Evolutionary conservation across 129 eudicot genomes (phyloP).

Genomic region (Saposhnikovia divaricata): DNA sequence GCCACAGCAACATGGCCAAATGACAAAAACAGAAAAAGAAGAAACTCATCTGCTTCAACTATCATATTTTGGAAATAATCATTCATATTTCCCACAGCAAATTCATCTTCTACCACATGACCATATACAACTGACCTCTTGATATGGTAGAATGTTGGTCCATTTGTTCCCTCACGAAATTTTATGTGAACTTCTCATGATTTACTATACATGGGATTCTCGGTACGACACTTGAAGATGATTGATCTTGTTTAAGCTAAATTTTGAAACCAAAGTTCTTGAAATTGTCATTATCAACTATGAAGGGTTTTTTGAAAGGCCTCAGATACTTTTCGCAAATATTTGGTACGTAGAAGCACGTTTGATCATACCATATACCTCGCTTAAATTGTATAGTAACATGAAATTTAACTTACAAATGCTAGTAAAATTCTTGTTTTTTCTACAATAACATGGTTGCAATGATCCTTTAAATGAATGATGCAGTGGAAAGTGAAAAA

Average conservation of each 20-base stretch:
- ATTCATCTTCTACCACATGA: background rate
- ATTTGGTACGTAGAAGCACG: constrained; percentile 32
- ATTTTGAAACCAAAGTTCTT: background rate
- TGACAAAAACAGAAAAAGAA: background rate
- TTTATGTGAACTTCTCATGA: background rate
- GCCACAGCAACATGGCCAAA: background rate
- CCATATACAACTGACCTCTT: background rate
- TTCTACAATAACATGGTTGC: background rate
- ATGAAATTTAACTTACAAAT: background rate
- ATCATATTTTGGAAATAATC: background rate
- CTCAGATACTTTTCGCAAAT: constrained; percentile 47
- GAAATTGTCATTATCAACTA: constrained; percentile 8
- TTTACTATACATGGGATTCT: background rate
- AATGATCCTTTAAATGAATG: background rate
- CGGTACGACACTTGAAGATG: background rate
- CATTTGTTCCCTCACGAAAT: background rate
- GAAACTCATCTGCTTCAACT: background rate
- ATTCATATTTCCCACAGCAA: background rate
- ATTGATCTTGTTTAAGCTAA: background rate
- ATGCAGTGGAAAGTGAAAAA: constrained; percentile 32
- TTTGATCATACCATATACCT: background rate
- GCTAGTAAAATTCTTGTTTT: background rate
- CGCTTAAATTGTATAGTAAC: background rate
- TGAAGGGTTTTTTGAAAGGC: constrained; percentile 58
- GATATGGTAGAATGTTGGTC: background rate